Base-by-base conservation (phyloP, 768 basidiomycete genomes). In the Thelephora aurantiotincta region DNA sequence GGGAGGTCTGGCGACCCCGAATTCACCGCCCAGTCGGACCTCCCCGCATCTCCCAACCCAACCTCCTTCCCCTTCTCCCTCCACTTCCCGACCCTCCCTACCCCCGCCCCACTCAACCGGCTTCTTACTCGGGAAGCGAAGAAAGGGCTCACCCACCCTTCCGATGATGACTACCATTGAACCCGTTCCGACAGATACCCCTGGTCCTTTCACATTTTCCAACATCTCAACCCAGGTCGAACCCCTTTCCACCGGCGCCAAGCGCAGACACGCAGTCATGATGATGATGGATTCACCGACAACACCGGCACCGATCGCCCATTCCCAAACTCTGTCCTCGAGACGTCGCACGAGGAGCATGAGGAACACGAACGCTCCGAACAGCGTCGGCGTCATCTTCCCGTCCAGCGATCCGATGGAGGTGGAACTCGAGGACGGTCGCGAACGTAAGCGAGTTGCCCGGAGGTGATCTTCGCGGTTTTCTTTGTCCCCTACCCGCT, bases 181-280 rank as follows among this genome's bases (percentile, higher is more conserved):
- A 12, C 11, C 47, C 26, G 44, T 22, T 18, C 47, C 36, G 47
- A 34, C 16, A 49, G 43, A 37, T 47, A 18, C 49, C 49, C 6
- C 42, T 53, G 20, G 33, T 37, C 16, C 51, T 52, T 13, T 45
- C 48, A 12, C 52, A 45, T 5, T 50, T 46, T 2, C 47, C 37
- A 47, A 60, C 65, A 26, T 63, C 69, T 23, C 60, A 26, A 41
- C 7, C 38, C 16, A 41, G 7, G 22, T 18, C 14, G 38, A 41
- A n/a, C 2, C 38, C 18, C 58, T 77, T 35, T 62, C 73, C 3
- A 69, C 74, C 0, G 82, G 81, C 30, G 68, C 75, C 1, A 88
- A 88, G 62, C 77, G 86, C 6, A 73, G 85, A 33, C 82, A 88
- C 54, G 80, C 82, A 0, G 72, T 82, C 56, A 83, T 86, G 78